These are phyloP conservation scores for Hondaea fermentalgiana DNA, from an alignment of 108 stramenopile species.

Conservation along the genomic window DNA sequence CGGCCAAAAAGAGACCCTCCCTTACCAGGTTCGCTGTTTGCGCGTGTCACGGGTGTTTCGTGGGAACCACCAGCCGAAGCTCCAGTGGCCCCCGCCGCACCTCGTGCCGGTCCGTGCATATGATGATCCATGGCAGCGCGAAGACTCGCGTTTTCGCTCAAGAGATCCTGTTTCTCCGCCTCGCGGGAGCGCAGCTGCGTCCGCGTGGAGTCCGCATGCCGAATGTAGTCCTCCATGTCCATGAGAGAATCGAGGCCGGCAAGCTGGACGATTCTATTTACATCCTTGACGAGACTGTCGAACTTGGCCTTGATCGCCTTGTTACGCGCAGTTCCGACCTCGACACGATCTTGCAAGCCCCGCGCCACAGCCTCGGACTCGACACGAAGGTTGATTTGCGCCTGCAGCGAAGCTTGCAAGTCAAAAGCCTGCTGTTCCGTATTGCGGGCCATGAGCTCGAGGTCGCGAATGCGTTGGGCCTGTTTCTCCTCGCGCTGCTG, in stretches of 20 bases:
- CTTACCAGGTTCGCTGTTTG: no score
- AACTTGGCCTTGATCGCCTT: background rate
- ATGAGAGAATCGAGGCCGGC: background rate
- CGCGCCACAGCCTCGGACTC: background rate
- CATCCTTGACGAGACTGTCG: background rate
- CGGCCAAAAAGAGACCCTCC: background rate
- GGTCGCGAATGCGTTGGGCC: background rate
- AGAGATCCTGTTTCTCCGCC: background rate
- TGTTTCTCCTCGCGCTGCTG: background rate
- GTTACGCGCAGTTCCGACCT: background rate
- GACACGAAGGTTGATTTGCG: background rate
- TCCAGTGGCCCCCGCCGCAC: no score
- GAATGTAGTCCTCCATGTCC: background rate
- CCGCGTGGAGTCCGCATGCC: background rate
- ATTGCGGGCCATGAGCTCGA: background rate
- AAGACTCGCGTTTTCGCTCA: background rate
- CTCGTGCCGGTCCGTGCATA: no score
- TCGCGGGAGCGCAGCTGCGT: background rate
- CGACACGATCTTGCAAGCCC: background rate
- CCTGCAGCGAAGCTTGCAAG: background rate
- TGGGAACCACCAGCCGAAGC: no score
- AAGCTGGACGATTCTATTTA: background rate
- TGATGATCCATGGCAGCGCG: background rate
- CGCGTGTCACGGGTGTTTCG: no score
- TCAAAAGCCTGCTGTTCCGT: background rate